Evolutionary conservation across 192 early-diverging fungal genomes (phyloP).

Genomic region (Coemansia sp.): DNA sequence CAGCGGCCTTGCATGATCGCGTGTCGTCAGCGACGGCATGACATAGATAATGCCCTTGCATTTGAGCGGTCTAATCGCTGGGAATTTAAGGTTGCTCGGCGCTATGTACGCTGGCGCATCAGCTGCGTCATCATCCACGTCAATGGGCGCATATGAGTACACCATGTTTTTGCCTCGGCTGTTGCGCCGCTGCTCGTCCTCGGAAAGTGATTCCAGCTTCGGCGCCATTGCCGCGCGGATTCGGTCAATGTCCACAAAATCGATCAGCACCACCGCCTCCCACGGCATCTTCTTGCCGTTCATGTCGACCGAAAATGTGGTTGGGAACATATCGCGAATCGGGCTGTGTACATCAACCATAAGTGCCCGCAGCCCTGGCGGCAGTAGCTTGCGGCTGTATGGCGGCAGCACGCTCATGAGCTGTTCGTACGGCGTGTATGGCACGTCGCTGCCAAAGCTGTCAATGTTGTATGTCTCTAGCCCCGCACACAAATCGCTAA

Average conservation of each 20-base stretch:
- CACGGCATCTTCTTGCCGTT: conserved; percentile 98
- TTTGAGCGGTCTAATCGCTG: conserved; percentile 60
- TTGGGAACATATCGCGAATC: conserved; percentile 94
- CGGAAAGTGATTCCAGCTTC: conserved; percentile 59
- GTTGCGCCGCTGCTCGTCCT: conserved; percentile 60
- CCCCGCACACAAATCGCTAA: conserved; percentile 68
- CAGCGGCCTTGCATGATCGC: conserved; percentile 6
- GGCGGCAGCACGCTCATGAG: conserved; percentile 98
- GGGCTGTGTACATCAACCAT: conserved; percentile 84
- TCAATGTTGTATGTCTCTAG: conserved; percentile 60
- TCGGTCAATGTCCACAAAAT: conserved; percentile 92
- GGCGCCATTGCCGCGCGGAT: conserved; percentile 77
- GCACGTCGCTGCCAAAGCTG: conserved; percentile 68
- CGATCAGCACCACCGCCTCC: conserved; percentile 98
- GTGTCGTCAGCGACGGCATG: conserved; percentile 58
- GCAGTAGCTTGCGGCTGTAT: conserved; percentile 78
- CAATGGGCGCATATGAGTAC: conserved; percentile 57
- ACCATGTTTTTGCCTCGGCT: conserved; percentile 59
- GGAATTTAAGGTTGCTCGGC: conserved; percentile 65
- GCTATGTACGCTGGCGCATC: conserved; percentile 52
- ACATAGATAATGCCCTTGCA: conserved; percentile 57
- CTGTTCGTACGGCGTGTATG: conserved; percentile 97
- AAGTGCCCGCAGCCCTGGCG: conserved; percentile 72
- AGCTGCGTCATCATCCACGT: conserved; percentile 38
- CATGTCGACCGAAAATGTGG: conserved; percentile 86